Percentiles rank a stretch among this genome's conserved stretches.
Evolutionary conservation across 208 protist genomes (phyloP).

Genomic region (Leishmania guyanensis): DNA sequence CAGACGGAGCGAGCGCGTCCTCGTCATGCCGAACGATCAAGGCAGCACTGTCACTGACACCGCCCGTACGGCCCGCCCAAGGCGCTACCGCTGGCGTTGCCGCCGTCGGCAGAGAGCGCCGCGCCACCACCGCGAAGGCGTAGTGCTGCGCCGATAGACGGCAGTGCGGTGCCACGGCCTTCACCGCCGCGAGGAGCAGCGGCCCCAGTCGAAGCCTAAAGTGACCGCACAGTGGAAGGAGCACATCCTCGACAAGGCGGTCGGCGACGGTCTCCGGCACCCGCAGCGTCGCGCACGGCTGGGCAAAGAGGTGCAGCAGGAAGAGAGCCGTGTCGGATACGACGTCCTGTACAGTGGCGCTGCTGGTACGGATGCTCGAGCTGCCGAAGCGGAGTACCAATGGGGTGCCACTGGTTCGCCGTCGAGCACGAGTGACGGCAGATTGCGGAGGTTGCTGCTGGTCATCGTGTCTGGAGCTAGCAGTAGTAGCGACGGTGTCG

Average conservation of each 20-base stretch:
- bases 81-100: not conserved
- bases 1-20: conserved; percentile 20
- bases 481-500: not conserved
- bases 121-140: conserved; percentile 23
- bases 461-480: not conserved
- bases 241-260: conserved; percentile 39
- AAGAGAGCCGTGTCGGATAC: conserved; percentile 62
- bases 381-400: conserved; percentile 24
- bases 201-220: conserved; percentile 46
- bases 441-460: not conserved
- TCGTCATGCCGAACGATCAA: not conserved
- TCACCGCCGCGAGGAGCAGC: conserved; percentile 50
- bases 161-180: conserved; percentile 38
- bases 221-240: conserved; percentile 43
- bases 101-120: conserved; percentile 13
- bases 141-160: conserved; percentile 15
- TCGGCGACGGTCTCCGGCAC: conserved; percentile 33
- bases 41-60: not conserved
- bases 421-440: conserved; percentile 2
- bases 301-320: conserved; percentile 65
- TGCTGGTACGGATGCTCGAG: conserved; percentile 16
- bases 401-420: conserved; percentile 7
- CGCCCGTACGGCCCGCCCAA: not conserved
- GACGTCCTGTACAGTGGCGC: conserved; percentile 38
- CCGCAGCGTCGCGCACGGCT: conserved; percentile 61